These are phyloP conservation scores for Elongisporangium undulatum DNA, from an alignment of 352 stramenopile species.

Conservation along the genomic window DNA sequence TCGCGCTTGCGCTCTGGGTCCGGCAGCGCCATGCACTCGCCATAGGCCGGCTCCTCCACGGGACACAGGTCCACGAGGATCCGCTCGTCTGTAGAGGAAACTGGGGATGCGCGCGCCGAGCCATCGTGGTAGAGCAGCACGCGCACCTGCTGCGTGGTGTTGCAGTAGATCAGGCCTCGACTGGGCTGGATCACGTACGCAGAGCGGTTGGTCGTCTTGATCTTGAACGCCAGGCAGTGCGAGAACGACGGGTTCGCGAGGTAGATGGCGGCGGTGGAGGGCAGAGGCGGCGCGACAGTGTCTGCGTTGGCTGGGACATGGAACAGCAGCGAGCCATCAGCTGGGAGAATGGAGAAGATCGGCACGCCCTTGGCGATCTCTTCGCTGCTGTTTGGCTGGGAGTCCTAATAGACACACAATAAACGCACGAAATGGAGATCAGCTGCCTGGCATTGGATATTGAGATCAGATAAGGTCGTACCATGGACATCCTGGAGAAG, in stretches of 20 bases:
- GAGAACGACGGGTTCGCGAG: constrained; percentile 52
- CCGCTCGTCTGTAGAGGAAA: not conserved
- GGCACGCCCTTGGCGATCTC: not conserved
- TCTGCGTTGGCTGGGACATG: not conserved
- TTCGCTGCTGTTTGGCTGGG: not conserved
- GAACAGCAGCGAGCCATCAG: constrained; percentile 31
- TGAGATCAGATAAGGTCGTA: not conserved
- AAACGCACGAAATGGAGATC: not conserved
- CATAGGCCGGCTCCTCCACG: not conserved
- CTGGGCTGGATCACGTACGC: constrained; percentile 77
- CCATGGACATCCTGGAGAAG: not conserved
- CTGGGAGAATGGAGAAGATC: constrained; percentile 40
- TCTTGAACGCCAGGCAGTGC: constrained; percentile 61
- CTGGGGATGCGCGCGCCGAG: constrained; percentile 12
- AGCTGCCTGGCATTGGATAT: not conserved
- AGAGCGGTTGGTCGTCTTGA: constrained; percentile 76
- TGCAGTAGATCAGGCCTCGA: constrained; percentile 51
- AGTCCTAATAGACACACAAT: not conserved
- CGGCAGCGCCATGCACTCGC: not conserved
- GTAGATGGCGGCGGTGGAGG: constrained; percentile 18
- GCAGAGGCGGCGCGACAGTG: not conserved
- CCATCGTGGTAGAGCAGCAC: constrained; percentile 33
- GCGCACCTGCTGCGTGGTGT: constrained; percentile 55
- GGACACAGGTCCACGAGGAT: not conserved
- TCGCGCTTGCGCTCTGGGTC: not conserved